These are phyloP conservation scores for Acacia confusa DNA, from an alignment of 306 rosid species.

Conservation along the genomic window DNA sequence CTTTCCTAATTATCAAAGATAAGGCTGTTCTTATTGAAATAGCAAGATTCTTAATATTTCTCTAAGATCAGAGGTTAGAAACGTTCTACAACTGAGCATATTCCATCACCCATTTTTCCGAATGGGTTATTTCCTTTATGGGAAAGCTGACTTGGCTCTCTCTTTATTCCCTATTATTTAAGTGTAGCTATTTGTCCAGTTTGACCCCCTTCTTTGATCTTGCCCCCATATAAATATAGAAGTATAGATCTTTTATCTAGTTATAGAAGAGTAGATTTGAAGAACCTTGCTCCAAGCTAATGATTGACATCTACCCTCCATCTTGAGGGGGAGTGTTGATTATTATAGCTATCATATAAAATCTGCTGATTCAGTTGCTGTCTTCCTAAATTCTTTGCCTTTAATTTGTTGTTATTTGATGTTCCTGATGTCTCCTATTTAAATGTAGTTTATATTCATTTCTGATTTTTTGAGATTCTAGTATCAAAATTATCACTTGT, in stretches of 20 bases:
- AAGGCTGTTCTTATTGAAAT: no score
- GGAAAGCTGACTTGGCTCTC: not conserved
- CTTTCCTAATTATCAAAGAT: no score
- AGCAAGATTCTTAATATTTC: no score
- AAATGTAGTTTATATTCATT: not conserved
- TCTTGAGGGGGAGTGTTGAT: not conserved
- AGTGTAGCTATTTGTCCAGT: not conserved
- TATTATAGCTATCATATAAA: not conserved
- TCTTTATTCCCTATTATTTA: not conserved
- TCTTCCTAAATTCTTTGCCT: not conserved
- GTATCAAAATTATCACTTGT: not conserved
- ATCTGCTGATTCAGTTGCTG: not conserved
- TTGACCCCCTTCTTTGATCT: not conserved
- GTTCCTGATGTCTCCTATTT: not conserved
- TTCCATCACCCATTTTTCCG: not conserved
- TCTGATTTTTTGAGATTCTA: not conserved
- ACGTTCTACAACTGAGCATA: no score
- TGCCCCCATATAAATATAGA: not conserved
- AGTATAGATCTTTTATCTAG: not conserved
- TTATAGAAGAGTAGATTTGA: not conserved
- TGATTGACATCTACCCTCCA: not conserved
- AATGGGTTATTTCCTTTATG: not conserved
- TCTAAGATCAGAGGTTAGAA: no score
- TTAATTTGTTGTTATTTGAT: not conserved
- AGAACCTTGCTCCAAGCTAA: not conserved